Evolutionary conservation across 2,329 filamentous ascomycete genomes (phyloP), one percentile per base, ranked within the genome.

Genomic region (Teratosphaeriaceae sp.): DNA sequence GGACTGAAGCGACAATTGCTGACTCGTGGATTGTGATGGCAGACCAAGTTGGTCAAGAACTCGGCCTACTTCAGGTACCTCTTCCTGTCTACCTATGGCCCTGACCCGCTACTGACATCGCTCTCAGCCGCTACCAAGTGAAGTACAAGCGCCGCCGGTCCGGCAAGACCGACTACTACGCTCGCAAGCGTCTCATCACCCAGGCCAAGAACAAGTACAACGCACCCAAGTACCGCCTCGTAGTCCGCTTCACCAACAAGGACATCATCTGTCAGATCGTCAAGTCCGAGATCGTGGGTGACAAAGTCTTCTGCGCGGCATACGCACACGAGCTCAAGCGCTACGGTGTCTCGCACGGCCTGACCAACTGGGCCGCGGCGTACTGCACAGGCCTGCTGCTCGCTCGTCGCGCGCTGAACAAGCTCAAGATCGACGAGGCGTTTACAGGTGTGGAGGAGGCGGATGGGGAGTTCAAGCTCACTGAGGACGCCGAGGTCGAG

Each of bases 201-300:
- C 92, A 98, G 82, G 92, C 92, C 77, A 98, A 97, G 88, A 98
- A 98, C 88, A 98, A 98, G 85, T 98, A 97, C 85, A 94, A 94
- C 77, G 85, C 92, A 55, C 92, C 92, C 75, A 98, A 98, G 83
- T 97, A 98, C 85, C 87, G 92, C 68, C 85, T 98, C 67, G 92
- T 98, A 59, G 88, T 98, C 70, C 92, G 92, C 56, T 66, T 66
- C 62, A 65, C 63, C 59, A 65, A 97, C 85, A 88, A 88, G 74
- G 90, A 98, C 80, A 94, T 97, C 78, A 85, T 97, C 76, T 83
- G 82, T 76, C 92, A 98, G 79, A 92, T 98, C 70, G 82, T 98
- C 70, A 85, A 80, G 68, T 94, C 92, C 49, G 92, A 98, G 80
- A 85, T 98, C 76, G 82, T 79, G 58, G 92, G 92, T 66, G 92